phyloP scores from a whole-genome alignment of 441 rosid species.

The Syzygium malaccense region DNA sequence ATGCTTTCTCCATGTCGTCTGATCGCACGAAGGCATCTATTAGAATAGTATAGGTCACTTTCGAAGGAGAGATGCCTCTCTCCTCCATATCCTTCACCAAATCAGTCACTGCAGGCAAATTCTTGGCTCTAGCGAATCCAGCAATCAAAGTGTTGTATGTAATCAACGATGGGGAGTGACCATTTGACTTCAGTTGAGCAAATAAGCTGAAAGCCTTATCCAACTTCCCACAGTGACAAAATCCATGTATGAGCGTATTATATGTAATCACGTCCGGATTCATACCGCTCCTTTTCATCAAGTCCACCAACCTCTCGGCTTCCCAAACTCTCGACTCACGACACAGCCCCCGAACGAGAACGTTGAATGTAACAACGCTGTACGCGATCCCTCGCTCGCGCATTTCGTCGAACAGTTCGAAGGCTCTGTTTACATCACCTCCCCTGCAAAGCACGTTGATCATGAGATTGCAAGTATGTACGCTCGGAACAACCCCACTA shows the following conservation, averaged over 20 bases:
- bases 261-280: conserved; percentile 53
- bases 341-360: conserved; percentile 53
- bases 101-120: conserved; percentile 25
- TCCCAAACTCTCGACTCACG: conserved; percentile 30
- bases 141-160: conserved; percentile 53
- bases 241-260: conserved; percentile 56
- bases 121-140: conserved; percentile 42
- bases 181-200: conserved; percentile 41
- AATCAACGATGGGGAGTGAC: conserved; percentile 53
- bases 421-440: conserved; percentile 31
- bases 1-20: conserved; percentile 55
- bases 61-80: conserved; percentile 60
- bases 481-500: conserved; percentile 44
- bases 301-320: conserved; percentile 40
- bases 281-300: conserved; percentile 43
- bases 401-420: conserved; percentile 68
- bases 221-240: conserved; percentile 32
- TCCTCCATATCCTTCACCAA: conserved; percentile 78
- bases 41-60: conserved; percentile 58
- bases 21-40: conserved; percentile 39
- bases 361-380: conserved; percentile 59
- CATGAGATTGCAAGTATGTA: conserved; percentile 56
- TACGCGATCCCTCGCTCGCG: conserved; percentile 44
- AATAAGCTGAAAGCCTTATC: conserved; percentile 41
- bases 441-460: conserved; percentile 41